Evolutionary conservation across 148 eudicot species (phyloP), one percentile per base, ranked within the genome.

Genomic region (Cornus kousa): DNA sequence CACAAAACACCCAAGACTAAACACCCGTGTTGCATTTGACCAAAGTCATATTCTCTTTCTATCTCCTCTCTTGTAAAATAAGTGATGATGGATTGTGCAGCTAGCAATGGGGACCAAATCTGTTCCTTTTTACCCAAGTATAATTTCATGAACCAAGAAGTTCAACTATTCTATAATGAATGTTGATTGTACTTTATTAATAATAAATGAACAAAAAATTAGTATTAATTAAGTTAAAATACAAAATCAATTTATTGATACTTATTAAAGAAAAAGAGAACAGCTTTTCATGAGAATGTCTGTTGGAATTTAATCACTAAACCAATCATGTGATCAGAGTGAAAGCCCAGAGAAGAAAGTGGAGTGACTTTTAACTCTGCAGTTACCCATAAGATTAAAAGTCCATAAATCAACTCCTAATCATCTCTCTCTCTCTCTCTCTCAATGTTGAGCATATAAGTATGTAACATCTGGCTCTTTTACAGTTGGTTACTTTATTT

Each of bases 211-310:
- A 5, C 37, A 31, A 67, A 10, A 33, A 1, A 0, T 0, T 28
- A 28, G 0, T 28, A 28, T 37, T 69, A 40, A 69, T 6, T 6
- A 28, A 28, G 23, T 9, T 9, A 35, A 24, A 67, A 28, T 7
- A 9, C 9, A 67, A 24, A 24, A n/a, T 5, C 17, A 6, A 0
- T 23, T 5, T 23, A 67, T 14, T 3, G 1, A 0, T 31, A 68
- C 5, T 10, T 31, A 19, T 28, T 28, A 32, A 67, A 68, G n/a
- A 14, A 68, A 31, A 68, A 32, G 40, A n/a, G 1, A 40, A 70
- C 50, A 71, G 31, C 74, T 72, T 72, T 72, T 57, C 74, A 72
- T 24, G 62, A 72, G 59, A 57, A 50, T 72, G 62, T 72, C 62
- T 46, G 74, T 72, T 71, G 32, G 57, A n/a, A 46, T 22, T 72